A percentile compares a stretch with the other conserved stretches of the same genome.
Conservation (phyloP, 1,284 basidiomycete genomes). For the Neonothopanus nambi region DNA sequence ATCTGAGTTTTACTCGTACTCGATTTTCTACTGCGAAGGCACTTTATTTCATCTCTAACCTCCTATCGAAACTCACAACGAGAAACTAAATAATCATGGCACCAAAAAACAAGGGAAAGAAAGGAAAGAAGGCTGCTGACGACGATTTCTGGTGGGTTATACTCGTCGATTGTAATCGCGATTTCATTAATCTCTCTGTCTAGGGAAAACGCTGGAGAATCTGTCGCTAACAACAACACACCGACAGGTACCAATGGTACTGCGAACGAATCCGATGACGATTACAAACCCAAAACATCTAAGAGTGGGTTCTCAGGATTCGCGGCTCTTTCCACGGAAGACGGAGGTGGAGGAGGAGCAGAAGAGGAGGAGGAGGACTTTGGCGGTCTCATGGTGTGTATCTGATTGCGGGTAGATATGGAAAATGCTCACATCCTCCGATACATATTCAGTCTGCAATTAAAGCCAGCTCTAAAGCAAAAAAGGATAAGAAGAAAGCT, state of each 20-base stretch:
- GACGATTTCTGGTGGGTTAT: conserved; percentile 77
- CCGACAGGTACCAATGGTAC: conserved; percentile 24
- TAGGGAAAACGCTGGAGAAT: conserved; percentile 72
- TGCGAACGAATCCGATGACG: conserved; percentile 45
- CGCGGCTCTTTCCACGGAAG: conserved; percentile 44
- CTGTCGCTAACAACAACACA: conserved; percentile 47
- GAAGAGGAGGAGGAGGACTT: conserved; percentile 76
- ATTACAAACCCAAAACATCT: conserved; percentile 27
- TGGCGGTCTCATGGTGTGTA: conserved; percentile 82
- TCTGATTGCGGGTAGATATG: conserved; percentile 3
- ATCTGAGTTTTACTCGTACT: background rate
- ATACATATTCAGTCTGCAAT: conserved; percentile 43
- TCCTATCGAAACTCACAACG: too few relatives aligned
- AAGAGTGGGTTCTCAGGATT: conserved; percentile 52
- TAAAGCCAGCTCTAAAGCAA: conserved; percentile 59
- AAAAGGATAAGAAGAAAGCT: conserved; percentile 69
- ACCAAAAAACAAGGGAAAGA: conserved; percentile 88
- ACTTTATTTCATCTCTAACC: too few relatives aligned
- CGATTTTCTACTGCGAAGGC: too few relatives aligned
- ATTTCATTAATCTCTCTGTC: conserved; percentile 14
- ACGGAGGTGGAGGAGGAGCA: conserved; percentile 53
- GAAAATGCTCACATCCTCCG: conserved; percentile 2
- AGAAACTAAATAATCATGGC: conserved; percentile 54
- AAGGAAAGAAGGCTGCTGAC: conserved; percentile 78
- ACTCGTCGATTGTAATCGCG: background rate